Conservation (phyloP, 768 basidiomycete genomes). For the Coprinopsis marcescibilis region DNA sequence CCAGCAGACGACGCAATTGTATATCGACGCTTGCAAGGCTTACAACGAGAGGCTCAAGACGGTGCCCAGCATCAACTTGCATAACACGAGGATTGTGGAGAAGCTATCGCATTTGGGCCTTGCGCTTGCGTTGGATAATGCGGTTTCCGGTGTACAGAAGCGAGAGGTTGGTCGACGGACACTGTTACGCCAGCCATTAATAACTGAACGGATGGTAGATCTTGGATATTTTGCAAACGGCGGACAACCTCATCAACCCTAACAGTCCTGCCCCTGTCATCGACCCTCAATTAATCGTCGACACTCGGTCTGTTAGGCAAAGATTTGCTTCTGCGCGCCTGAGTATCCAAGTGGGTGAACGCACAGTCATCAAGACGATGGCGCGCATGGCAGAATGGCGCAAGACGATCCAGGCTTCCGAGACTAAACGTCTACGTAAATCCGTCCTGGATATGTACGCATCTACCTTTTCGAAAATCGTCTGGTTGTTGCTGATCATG, state of each 20-base stretch:
- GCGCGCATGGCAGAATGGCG: constrained; percentile 68
- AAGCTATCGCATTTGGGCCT: constrained; percentile 68
- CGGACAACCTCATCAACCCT: constrained; percentile 49
- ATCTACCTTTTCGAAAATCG: not conserved
- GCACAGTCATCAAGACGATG: constrained; percentile 57
- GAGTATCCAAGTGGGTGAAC: constrained; percentile 59
- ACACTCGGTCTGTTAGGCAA: constrained; percentile 46
- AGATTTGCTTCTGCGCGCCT: constrained; percentile 51
- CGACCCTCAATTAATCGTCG: constrained; percentile 47
- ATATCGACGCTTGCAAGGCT: constrained; percentile 56
- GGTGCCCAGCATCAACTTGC: constrained; percentile 33
- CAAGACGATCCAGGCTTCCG: constrained; percentile 58
- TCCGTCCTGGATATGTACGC: constrained; percentile 67
- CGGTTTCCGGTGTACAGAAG: constrained; percentile 60
- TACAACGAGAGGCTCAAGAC: constrained; percentile 43
- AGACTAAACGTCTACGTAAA: constrained; percentile 68
- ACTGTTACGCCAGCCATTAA: not conserved
- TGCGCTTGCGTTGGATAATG: constrained; percentile 59
- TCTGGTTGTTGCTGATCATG: not conserved
- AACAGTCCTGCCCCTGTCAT: constrained; percentile 41
- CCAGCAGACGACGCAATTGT: constrained; percentile 60
- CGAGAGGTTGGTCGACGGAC: constrained; percentile 54
- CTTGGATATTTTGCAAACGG: constrained; percentile 49
- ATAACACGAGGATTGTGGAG: constrained; percentile 52
- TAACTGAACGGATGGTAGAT: constrained; percentile 32